These are phyloP conservation scores for Priceomyces castillae DNA, from an alignment of 805 yeast species.

Conservation along the genomic window DNA sequence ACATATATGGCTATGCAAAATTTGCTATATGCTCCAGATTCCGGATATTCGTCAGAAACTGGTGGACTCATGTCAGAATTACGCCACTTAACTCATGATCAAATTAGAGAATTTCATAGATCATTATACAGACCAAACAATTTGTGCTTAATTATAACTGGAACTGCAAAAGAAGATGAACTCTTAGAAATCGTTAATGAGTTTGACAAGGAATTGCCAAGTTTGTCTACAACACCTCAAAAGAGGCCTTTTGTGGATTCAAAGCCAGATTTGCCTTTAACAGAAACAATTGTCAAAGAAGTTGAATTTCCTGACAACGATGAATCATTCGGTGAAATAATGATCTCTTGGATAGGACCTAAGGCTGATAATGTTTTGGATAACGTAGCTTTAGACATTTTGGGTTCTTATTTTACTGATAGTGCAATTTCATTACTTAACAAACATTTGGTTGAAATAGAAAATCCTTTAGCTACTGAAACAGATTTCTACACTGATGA, in stretches of 20 bases:
- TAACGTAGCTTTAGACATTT: constrained; percentile 66
- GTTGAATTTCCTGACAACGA: constrained; percentile 87
- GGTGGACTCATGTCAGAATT: constrained; percentile 85
- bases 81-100: constrained; percentile 66
- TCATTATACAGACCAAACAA: constrained; percentile 78
- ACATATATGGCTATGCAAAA: constrained; percentile 59
- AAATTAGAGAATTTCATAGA: constrained; percentile 73
- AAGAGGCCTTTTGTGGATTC: constrained; percentile 82
- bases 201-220: constrained; percentile 59
- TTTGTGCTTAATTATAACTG: constrained; percentile 78
- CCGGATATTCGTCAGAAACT: constrained; percentile 91
- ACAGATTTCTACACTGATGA: constrained; percentile 72
- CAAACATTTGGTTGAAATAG: constrained; percentile 71
- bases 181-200: constrained; percentile 55
- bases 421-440: constrained; percentile 75
- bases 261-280: constrained; percentile 41
- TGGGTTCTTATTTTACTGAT: constrained; percentile 73
- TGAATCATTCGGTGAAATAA: constrained; percentile 75
- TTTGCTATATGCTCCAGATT: constrained; percentile 49
- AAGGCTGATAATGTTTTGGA: constrained; percentile 46
- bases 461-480: constrained; percentile 75
- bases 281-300: constrained; percentile 40
- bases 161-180: constrained; percentile 76
- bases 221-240: constrained; percentile 31
- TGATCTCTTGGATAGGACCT: constrained; percentile 83